Conservation (phyloP, 2,329 filamentous ascomycete species). For the Phaeosphaeria sp. region DNA sequence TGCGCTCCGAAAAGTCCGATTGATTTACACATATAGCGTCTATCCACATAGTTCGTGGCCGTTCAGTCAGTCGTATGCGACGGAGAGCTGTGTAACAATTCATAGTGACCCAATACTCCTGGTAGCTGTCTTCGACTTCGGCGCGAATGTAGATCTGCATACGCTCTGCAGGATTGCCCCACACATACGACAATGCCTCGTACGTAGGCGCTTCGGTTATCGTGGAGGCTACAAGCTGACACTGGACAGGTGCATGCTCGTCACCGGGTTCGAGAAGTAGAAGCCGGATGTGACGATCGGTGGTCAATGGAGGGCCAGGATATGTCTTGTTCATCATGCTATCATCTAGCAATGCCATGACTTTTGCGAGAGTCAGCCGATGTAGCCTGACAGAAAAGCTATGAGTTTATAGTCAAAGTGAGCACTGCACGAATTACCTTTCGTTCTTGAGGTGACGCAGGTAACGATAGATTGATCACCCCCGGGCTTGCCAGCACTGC, state of each 20-base stretch:
- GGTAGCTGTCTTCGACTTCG: not conserved
- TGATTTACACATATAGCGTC: not conserved
- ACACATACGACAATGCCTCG: not conserved
- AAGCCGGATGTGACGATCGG: no score
- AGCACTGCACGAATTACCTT: no score
- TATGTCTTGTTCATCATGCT: no score
- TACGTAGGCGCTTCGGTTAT: not conserved
- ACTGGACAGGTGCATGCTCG: not conserved
- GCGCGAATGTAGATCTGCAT: not conserved
- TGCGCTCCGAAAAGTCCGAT: not conserved
- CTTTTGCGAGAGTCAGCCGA: no score
- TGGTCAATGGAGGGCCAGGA: no score
- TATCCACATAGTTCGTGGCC: not conserved
- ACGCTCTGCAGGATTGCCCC: not conserved
- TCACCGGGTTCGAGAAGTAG: no score
- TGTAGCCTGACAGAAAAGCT: no score
- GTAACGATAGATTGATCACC: no score
- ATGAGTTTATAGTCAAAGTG: no score
- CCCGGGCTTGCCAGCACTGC: no score
- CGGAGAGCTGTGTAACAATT: not conserved
- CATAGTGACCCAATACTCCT: not conserved
- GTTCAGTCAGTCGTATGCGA: not conserved
- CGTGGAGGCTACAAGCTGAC: not conserved
- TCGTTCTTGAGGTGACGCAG: no score
- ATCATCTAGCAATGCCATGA: no score